phyloP scores from a whole-genome alignment of 2,329 filamentous ascomycete species.

The Colletotrichum sp. region DNA sequence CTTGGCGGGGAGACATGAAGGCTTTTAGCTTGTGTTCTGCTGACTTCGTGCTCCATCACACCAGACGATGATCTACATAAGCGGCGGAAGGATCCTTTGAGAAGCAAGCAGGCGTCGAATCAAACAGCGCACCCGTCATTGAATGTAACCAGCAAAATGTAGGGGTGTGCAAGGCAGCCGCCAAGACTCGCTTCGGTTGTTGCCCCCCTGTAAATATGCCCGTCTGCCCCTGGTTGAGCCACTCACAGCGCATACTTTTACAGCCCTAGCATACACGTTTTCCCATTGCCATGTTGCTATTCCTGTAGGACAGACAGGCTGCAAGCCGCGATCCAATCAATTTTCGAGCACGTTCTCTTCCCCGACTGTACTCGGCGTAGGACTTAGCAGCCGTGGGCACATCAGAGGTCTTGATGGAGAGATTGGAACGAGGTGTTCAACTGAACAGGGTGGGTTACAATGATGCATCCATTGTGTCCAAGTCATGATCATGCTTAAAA shows the following conservation, averaged over 20 bases:
- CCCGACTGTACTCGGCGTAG: neutral
- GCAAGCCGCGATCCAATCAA: rapidly evolving
- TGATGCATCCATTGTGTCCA: too few species aligned
- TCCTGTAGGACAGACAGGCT: neutral
- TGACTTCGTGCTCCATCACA: neutral
- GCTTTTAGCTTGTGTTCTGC: neutral
- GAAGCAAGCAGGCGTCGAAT: neutral
- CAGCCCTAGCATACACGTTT: neutral
- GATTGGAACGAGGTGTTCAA: too few species aligned
- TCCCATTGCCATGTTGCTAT: neutral
- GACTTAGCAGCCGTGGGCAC: rapidly evolving
- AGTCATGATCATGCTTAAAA: too few species aligned
- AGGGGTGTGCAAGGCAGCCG: neutral
- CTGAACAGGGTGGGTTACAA: too few species aligned
- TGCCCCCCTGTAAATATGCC: neutral
- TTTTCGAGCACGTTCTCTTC: rapidly evolving
- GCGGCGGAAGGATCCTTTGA: neutral
- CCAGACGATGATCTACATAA: neutral
- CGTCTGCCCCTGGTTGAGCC: neutral
- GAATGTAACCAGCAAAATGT: neutral
- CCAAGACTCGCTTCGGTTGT: neutral
- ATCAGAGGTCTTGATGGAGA: too few species aligned
- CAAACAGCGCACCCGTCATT: neutral
- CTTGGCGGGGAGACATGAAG: neutral
- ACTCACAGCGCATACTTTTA: neutral